Evolutionary conservation across 768 basidiomycete genomes (phyloP), one percentile per base, ranked within the genome.

Genomic region (Rhizopogon sp.): DNA sequence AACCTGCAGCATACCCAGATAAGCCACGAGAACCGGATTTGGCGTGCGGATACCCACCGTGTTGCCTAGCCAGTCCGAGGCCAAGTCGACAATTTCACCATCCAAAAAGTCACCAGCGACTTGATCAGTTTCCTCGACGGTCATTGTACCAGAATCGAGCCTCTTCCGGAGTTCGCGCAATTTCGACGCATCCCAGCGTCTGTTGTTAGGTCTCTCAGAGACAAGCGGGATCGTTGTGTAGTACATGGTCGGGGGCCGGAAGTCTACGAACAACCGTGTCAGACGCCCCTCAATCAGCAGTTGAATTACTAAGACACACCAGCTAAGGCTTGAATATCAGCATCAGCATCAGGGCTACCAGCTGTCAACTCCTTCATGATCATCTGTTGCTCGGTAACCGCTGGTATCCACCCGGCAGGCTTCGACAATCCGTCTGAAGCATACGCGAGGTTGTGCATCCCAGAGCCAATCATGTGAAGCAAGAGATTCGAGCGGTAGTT

Each of bases 31-130:
- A 47, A 47, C 46, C 46, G 46, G 20, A 47, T 33, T 47, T 16
- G 46, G 46, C 46, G 46, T 47, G 46, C 64, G 33, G 45, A 57
- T 22, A 64, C 70, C 22, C 39, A 70, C 69, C 62, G 95, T 98
- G 66, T 99, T 99, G 45, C 97, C 97, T 60, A 99, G 87, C 88
- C 97, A 98, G 70, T 99, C 96, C 39, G 93, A 94, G 13, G 96
- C 88, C 55, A 99, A 81, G 69, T 95, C 93, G 13, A 96, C 93
- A 58, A 93, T 90, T 68, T 98, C 97, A 11, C 91, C 87, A 62
- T 98, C 94, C 58, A 98, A 77, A 69, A 98, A 85, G 65, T 98
- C 95, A 45, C 79, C 79, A 3, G 93, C 90, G 50, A 97, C 87
- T 66, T 86, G 85, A 67, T 99, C 95, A 53, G 95, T 84, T 71